Conservation (phyloP, 306 rosid species). For the Dryas drummondii region DNA sequence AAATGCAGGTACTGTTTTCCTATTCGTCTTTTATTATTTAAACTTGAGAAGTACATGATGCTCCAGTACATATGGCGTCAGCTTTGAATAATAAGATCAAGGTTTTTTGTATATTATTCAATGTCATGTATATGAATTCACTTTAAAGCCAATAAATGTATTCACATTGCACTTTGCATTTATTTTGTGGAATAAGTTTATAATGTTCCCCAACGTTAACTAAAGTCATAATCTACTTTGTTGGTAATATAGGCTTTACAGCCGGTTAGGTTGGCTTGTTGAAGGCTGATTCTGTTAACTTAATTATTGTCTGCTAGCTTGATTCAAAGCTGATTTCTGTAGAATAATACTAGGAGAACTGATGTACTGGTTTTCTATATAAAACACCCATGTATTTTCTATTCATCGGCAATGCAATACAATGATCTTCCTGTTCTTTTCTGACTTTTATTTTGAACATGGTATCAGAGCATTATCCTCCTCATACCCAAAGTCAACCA, state of each 20-base stretch:
- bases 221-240: not conserved
- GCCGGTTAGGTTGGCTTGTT: not conserved
- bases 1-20: conserved; percentile 3
- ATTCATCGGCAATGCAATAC: not conserved
- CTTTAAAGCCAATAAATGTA: not conserved
- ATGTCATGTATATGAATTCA: not conserved
- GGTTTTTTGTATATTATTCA: not conserved
- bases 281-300: not conserved
- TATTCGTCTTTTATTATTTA: not conserved
- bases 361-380: not conserved
- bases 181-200: not conserved
- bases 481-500: not conserved
- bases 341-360: not conserved
- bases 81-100: not conserved
- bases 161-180: not conserved
- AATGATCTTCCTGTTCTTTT: not conserved
- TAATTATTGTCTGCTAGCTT: not conserved
- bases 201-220: not conserved
- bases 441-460: not conserved
- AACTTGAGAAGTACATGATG: not conserved
- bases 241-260: not conserved
- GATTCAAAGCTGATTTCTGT: not conserved
- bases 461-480: not conserved
- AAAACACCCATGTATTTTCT: not conserved
- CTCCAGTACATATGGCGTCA: not conserved